Percentiles rank a stretch among this genome's conserved stretches.
phyloP scores from a whole-genome alignment of 306 rosid genomes.

The Dryas alaskensis region DNA sequence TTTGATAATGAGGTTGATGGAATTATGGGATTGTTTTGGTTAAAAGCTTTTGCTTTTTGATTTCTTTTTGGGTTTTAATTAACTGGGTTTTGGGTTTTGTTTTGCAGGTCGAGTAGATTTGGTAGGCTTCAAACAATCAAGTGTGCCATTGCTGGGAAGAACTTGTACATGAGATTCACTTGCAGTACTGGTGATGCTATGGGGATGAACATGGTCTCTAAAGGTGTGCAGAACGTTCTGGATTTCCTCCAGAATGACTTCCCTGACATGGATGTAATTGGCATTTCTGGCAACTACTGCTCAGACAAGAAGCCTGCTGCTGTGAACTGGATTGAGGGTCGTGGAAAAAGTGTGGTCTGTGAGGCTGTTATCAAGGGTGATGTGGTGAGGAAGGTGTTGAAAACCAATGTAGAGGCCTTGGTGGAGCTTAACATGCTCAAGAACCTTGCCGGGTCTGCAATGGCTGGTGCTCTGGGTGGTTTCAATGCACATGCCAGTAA shows the following conservation, averaged over 20 bases:
- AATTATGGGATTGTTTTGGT: not conserved
- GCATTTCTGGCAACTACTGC: conserved; percentile 85
- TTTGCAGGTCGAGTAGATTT: conserved; percentile 74
- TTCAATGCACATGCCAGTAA: conserved; percentile 96
- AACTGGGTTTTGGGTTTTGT: not conserved
- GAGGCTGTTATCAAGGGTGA: conserved; percentile 77
- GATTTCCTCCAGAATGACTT: conserved; percentile 62
- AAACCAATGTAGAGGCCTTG: conserved; percentile 65
- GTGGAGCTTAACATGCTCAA: conserved; percentile 94
- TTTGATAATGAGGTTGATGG: not conserved
- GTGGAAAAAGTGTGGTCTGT: conserved; percentile 87
- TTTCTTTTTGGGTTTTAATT: not conserved
- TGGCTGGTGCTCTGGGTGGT: conserved; percentile 96
- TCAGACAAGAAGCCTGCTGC: conserved; percentile 93
- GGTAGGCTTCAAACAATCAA: conserved; percentile 60
- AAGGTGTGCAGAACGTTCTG: conserved; percentile 84
- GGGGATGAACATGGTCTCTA: conserved; percentile 99
- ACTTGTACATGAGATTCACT: conserved; percentile 64
- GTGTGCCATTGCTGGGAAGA: conserved; percentile 69
- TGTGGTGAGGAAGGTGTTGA: conserved; percentile 73
- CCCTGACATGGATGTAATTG: conserved; percentile 92
- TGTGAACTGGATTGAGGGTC: conserved; percentile 92
- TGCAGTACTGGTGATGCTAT: conserved; percentile 92
- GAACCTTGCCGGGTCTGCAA: conserved; percentile 81
- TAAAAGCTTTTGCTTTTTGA: not conserved